Base-by-base conservation (phyloP, 1,139 yeast species). In the Scheffersomyces segobiensis region DNA sequence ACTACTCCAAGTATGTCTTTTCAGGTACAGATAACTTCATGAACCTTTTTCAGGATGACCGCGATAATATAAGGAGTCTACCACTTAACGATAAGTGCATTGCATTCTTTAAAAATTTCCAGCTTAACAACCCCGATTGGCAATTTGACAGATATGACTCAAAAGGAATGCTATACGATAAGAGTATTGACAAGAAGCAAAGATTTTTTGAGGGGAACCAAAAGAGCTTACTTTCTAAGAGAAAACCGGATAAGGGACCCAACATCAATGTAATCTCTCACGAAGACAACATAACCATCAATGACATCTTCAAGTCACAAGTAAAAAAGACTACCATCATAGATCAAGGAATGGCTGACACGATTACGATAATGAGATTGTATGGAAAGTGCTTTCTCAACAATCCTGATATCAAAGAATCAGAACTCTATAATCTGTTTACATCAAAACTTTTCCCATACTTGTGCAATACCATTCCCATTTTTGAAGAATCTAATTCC, bases 261-360 rank as follows among this genome's bases (percentile, higher is more conserved):
- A 57, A 55, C 14, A 57, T 62, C n/a, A 59, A 56, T n/a, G 55
- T 19, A 18, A 56, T 68, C 49, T 61, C 71, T 47, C 56, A 57
- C 39, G 57, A 57, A 5, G 75, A 73, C 46, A 70, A 67, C 46
- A 42, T 47, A 8, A 62, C 69, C 3, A 68, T 74, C 18, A 64
- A 71, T 22, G 57, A 57, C 0, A 52, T 61, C 51, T 76, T 62
- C 60, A 54, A 60, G n/a, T 52, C 59, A 14, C 59, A 60, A 12
- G 61, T 75, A 7, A 49, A 53, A 8, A 61, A 60, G 5, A 69
- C 76, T 3, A 51, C 57, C 20, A 46, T 54, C 0, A 64, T 69
- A 0, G 76, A 74, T 46, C 72, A 69, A 32, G 60, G 64, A 20
- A 77, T 80, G 81, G 81, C 80, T 0, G 84, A 80, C 62, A 63